Conservation (phyloP, 768 basidiomycete species). For the Serpula lacrymans region DNA sequence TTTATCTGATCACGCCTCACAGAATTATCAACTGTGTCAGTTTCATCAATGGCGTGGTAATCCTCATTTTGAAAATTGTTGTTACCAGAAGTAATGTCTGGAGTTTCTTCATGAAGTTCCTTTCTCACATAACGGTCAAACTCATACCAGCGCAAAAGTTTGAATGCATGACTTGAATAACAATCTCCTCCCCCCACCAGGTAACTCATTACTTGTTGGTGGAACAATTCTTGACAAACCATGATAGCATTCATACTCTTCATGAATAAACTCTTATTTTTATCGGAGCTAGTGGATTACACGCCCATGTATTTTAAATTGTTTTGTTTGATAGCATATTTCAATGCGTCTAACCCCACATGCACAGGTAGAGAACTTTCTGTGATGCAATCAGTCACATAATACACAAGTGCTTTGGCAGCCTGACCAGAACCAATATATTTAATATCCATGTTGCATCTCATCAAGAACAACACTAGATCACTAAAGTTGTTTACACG, state of each 20-base stretch:
- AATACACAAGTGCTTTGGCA: slow-evolving; percentile 31
- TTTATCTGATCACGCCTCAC: not conserved
- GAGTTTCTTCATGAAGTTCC: too few relatives aligned
- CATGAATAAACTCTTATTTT: not conserved
- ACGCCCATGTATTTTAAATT: not conserved
- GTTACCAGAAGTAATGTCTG: too few relatives aligned
- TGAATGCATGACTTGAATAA: not conserved
- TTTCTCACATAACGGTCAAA: too few relatives aligned
- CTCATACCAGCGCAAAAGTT: not conserved
- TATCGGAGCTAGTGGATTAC: not conserved
- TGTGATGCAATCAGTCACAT: slow-evolving; percentile 38
- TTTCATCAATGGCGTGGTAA: too few relatives aligned
- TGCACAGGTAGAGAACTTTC: slow-evolving; percentile 22
- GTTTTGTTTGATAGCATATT: slow-evolving; percentile 8
- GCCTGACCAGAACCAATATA: slow-evolving; percentile 30
- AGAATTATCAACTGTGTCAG: not conserved
- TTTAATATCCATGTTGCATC: slow-evolving; percentile 26
- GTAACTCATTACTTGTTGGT: too few relatives aligned
- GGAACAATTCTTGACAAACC: slow-evolving; percentile 20
- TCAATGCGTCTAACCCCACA: slow-evolving; percentile 9
- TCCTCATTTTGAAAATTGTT: too few relatives aligned
- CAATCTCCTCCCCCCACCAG: slow-evolving; percentile 5
- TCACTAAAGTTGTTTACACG: slow-evolving; percentile 9
- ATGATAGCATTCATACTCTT: slow-evolving; percentile 16
- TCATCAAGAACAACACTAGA: slow-evolving; percentile 5